Percentiles rank a stretch among this genome's conserved stretches.
phyloP scores from a whole-genome alignment of 768 basidiomycete genomes.

The Phlebiopsis gigantea region DNA sequence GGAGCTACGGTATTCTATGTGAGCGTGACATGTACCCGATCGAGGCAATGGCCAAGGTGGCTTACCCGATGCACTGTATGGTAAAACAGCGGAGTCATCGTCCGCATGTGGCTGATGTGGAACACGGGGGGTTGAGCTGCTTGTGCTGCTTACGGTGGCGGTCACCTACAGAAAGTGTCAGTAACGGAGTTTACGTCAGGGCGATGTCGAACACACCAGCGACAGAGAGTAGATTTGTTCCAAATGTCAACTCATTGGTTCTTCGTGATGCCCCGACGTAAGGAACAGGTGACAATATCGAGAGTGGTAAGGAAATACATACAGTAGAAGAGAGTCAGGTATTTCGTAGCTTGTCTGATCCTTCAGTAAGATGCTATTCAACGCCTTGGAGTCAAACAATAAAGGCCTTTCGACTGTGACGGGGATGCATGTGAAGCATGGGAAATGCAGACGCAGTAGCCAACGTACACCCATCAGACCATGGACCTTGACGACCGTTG shows the following conservation, averaged over 20 bases:
- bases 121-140: conserved; percentile 17
- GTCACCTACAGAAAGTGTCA: conserved; percentile 4
- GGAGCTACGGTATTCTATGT: not conserved
- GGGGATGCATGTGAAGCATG: not conserved
- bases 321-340: conserved; percentile 11
- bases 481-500: conserved; percentile 5
- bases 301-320: not conserved
- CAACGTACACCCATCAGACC: conserved; percentile 5
- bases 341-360: conserved; percentile 23
- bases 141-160: conserved; percentile 9
- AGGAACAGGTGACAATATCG: not conserved
- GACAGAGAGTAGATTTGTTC: conserved; percentile 4
- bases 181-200: not conserved
- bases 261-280: not conserved
- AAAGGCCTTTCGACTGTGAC: conserved; percentile 18
- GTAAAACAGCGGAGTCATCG: conserved; percentile 17
- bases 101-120: conserved; percentile 16
- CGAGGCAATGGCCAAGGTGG: not conserved
- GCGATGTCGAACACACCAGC: not conserved
- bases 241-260: not conserved
- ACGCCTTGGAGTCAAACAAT: conserved; percentile 20
- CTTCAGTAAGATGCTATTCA: conserved; percentile 20
- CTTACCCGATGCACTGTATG: conserved; percentile 10
- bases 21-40: not conserved
- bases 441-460: not conserved